Evolutionary conservation across 441 rosid species (phyloP), one percentile per base, ranked within the genome.

Genomic region (Gossypium aridum): DNA sequence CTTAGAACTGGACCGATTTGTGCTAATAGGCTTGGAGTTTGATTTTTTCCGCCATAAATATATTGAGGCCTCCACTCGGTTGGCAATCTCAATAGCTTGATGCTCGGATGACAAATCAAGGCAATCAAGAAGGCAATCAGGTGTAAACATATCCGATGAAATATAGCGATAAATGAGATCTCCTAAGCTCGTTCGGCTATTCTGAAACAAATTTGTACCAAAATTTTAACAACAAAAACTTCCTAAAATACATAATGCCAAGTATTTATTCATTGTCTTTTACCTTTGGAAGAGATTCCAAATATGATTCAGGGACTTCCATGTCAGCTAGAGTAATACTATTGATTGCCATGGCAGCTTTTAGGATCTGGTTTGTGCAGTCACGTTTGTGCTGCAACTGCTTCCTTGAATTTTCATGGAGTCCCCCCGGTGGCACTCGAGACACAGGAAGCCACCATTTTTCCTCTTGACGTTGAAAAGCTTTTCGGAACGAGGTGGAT

Each of bases 401-500:
- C 84, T 92, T 96, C 80, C 98, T 87, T 57, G 93, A 87, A 73
- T 82, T 67, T 64, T 94, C 98, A 51, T 76, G 79, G 61, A 96
- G 97, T 61, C 99, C 98, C 71, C 89, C 87, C 1, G 88, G 86
- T 75, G 96, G 90, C 51, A 96, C 93, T 16, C 93, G 89, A 75
- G 99, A 98, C 76, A 96, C 92, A 0, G 98, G 99, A n/a, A 96
- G 88, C 98, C 99, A 96, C 99, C 99, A 96, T 80, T 96, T 96
- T 71, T 96, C 98, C 78, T 94, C 99, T 77, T 92, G 98, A 37
- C 98, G 96, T 77, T 88, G 98, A 77, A 94, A 86, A 69, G 88
- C 81, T 79, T 83, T 88, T 17, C 89, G 83, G 56, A 90, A 92
- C 59, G 99, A 92, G 5, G 90, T 14, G 28, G 99, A 90, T 12